These are phyloP conservation scores for Trichoderma sp. DNA, from an alignment of 2,329 filamentous ascomycete species.

Conservation along the genomic window DNA sequence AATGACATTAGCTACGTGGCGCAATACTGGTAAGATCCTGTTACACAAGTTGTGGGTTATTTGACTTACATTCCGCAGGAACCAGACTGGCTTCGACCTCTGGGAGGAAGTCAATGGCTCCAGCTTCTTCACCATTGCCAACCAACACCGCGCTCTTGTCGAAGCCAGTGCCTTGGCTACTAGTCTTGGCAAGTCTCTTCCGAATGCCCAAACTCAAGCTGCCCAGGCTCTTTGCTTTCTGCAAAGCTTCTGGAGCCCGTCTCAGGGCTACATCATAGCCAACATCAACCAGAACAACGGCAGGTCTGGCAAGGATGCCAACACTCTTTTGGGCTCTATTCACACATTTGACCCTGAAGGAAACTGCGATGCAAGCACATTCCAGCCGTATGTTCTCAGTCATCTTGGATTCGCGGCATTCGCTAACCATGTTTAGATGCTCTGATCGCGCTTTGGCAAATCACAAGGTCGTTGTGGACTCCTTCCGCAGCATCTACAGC, in stretches of 20 bases:
- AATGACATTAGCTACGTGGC: conserved; percentile 77
- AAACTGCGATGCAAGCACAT: conserved; percentile 68
- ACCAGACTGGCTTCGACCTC: conserved; percentile 68
- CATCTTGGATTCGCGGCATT: too few relatives aligned
- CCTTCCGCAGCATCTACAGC: conserved; percentile 69
- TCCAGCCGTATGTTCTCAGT: conserved; percentile 85
- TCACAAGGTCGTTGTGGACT: conserved; percentile 34
- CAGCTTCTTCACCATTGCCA: conserved; percentile 76
- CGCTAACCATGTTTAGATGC: background rate
- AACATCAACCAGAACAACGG: conserved; percentile 67
- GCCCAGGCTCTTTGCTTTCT: conserved; percentile 73
- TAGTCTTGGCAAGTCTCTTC: conserved; percentile 60
- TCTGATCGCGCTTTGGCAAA: background rate
- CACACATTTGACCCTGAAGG: conserved; percentile 68
- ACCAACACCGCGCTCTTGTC: conserved; percentile 67
- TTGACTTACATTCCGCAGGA: conserved; percentile 39
- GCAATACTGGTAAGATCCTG: conserved; percentile 62
- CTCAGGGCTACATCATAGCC: conserved; percentile 62
- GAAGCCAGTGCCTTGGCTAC: conserved; percentile 68
- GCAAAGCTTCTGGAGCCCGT: conserved; percentile 70
- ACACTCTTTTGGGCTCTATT: conserved; percentile 67
- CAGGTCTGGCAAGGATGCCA: conserved; percentile 70
- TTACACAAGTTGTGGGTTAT: background rate
- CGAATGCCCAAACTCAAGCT: conserved; percentile 63
- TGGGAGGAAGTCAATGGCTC: conserved; percentile 80